phyloP scores from a whole-genome alignment of 129 eudicot species.

The Heracleum sosnowskyi region DNA sequence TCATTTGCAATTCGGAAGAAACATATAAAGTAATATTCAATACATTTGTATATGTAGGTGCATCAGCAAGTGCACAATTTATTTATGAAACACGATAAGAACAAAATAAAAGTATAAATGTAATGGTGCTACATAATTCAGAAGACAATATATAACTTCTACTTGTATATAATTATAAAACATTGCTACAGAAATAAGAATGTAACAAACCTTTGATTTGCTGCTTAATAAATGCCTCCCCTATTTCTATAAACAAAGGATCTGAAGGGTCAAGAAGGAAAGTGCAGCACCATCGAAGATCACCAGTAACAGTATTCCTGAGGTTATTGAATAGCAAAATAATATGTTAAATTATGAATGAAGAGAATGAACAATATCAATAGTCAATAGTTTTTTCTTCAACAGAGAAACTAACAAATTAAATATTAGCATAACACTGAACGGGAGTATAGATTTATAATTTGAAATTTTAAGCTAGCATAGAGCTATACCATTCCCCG shows the following conservation, averaged over 20 bases:
- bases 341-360: background rate
- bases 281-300: conserved; percentile 95
- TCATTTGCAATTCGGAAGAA: background rate
- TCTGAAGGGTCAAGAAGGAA: conserved; percentile 94
- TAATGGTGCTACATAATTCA: background rate
- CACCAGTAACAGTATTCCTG: conserved; percentile 84
- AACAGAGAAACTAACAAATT: background rate
- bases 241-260: conserved; percentile 74
- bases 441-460: background rate
- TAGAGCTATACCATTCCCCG: conserved; percentile 60
- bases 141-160: background rate
- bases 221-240: conserved; percentile 71
- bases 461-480: background rate
- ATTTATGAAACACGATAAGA: background rate
- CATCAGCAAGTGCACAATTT: background rate
- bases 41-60: background rate
- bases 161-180: background rate
- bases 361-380: background rate
- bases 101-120: background rate
- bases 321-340: background rate
- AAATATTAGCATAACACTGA: background rate
- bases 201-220: conserved; percentile 55
- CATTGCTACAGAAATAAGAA: background rate
- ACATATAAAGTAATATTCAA: background rate
- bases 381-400: background rate